Evolutionary conservation across 768 basidiomycete species (phyloP).

Genomic region (Gloeopeniophorella convolvens): DNA sequence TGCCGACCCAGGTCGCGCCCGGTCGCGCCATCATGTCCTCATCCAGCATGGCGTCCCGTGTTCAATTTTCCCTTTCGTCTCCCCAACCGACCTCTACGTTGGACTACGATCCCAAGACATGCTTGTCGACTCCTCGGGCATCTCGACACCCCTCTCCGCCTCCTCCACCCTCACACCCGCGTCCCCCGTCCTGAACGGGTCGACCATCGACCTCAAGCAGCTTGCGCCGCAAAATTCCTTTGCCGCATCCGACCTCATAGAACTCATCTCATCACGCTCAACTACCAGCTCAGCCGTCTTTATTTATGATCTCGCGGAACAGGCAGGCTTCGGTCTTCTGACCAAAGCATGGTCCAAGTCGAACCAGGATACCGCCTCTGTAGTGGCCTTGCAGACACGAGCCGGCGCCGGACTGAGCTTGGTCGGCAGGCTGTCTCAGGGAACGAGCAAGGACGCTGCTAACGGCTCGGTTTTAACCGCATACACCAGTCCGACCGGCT

Average conservation of each 20-base stretch:
- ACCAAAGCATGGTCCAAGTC: conserved; percentile 59
- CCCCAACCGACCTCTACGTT: no score
- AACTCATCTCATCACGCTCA: conserved; percentile 56
- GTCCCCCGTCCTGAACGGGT: conserved; percentile 28
- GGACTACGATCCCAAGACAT: conserved; percentile 20
- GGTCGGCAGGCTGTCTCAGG: conserved; percentile 73
- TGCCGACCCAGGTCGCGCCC: no score
- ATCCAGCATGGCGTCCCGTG: no score
- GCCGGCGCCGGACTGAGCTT: conserved; percentile 78
- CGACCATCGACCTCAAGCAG: conserved; percentile 14
- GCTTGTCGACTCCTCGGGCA: conserved; percentile 26
- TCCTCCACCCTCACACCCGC: conserved; percentile 31
- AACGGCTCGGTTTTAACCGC: conserved; percentile 61
- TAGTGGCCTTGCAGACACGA: conserved; percentile 72
- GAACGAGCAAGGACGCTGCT: conserved; percentile 61
- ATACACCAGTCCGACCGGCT: conserved; percentile 77
- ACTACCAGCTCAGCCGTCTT: conserved; percentile 61
- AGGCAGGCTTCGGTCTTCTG: conserved; percentile 71
- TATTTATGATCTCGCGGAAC: conserved; percentile 77
- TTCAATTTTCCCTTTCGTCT: no score
- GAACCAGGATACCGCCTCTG: conserved; percentile 39
- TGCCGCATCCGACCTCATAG: conserved; percentile 58
- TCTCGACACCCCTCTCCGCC: conserved; percentile 26
- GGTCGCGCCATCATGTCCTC: no score
- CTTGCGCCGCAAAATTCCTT: conserved; percentile 13